A percentile compares a stretch with the other conserved stretches of the same genome.
These are phyloP conservation scores for Tardiomyces digboiensis DNA, from an alignment of 1,139 yeast genomes.

Conservation along the genomic window DNA sequence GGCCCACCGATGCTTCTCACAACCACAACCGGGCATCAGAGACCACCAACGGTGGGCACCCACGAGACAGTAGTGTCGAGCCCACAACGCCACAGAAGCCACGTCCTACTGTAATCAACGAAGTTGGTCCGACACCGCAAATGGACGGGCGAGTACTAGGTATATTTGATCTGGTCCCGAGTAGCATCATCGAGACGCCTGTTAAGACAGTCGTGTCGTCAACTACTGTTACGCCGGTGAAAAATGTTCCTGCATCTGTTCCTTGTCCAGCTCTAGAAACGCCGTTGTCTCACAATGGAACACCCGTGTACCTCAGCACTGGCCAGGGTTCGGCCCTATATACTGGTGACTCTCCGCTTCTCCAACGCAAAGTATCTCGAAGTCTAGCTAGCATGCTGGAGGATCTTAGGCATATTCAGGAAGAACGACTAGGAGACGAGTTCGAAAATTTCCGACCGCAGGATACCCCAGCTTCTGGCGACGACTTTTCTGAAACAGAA, in stretches of 20 bases:
- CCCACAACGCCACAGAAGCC: background rate
- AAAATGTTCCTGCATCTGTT: no score
- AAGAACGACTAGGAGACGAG: slow-evolving; percentile 15
- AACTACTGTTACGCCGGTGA: no score
- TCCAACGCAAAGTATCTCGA: slow-evolving; percentile 21
- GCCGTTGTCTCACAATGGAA: slow-evolving; percentile 9
- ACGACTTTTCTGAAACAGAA: background rate
- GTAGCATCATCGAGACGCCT: slow-evolving; percentile 20
- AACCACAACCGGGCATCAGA: slow-evolving; percentile 7
- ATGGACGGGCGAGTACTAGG: slow-evolving; percentile 60
- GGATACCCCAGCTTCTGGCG: background rate
- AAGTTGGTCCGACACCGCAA: slow-evolving; percentile 72
- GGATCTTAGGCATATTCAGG: slow-evolving; percentile 27
- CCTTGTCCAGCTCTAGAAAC: slow-evolving; percentile 7
- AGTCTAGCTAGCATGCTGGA: slow-evolving; percentile 32
- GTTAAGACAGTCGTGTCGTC: no score
- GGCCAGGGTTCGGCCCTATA: slow-evolving; percentile 2
- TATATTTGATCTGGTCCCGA: slow-evolving; percentile 37
- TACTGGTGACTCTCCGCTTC: slow-evolving; percentile 25
- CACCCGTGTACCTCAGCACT: slow-evolving; percentile 20
- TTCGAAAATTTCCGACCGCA: slow-evolving; percentile 8
- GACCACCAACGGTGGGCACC: no score
- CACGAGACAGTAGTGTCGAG: slow-evolving; percentile 3
- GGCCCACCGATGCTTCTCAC: slow-evolving; percentile 2
- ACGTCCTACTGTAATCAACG: slow-evolving; percentile 16